A percentile compares a stretch with the other conserved stretches of the same genome.
These are phyloP conservation scores for Datura wrightii DNA, from an alignment of 257 asterid species.

Conservation along the genomic window DNA sequence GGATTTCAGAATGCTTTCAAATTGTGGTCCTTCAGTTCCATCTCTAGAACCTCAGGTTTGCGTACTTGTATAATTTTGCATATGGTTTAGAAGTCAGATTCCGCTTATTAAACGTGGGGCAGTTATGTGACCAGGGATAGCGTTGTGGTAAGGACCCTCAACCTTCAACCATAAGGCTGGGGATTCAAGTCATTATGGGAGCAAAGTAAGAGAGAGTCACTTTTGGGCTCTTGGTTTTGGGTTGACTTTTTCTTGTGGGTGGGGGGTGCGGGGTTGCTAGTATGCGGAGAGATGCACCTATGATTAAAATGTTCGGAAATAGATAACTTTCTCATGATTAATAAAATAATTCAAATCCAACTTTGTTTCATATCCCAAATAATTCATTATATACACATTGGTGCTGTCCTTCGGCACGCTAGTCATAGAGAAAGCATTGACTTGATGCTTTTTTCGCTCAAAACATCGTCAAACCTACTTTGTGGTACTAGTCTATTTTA, in stretches of 20 bases:
- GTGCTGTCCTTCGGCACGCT: neutral
- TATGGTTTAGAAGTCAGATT: conserved; percentile 18
- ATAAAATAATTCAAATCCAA: neutral
- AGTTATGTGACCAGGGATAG: conserved; percentile 12
- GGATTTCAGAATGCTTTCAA: conserved; percentile 47
- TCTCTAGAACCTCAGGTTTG: conserved; percentile 85
- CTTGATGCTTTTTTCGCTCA: neutral
- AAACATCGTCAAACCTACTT: neutral
- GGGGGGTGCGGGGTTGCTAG: neutral
- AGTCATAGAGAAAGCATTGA: conserved; percentile 8
- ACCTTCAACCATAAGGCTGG: conserved; percentile 18
- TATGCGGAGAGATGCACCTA: neutral
- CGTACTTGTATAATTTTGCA: conserved; percentile 38
- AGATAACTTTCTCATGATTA: conserved; percentile 19
- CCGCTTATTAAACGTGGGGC: neutral
- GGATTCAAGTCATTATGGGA: conserved; percentile 10
- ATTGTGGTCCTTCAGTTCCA: conserved; percentile 62
- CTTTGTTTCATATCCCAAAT: conserved; percentile 9
- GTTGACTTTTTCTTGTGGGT: neutral
- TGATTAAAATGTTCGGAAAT: neutral
- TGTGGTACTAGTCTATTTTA: neutral
- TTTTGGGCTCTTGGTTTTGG: conserved; percentile 3
- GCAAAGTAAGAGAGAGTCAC: neutral
- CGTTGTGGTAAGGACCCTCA: neutral
- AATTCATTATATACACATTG: neutral